A percentile compares a stretch with the other conserved stretches of the same genome.
Conservation (phyloP, 2,329 filamentous ascomycete genomes). For the Colletotrichum higginsianum region DNA sequence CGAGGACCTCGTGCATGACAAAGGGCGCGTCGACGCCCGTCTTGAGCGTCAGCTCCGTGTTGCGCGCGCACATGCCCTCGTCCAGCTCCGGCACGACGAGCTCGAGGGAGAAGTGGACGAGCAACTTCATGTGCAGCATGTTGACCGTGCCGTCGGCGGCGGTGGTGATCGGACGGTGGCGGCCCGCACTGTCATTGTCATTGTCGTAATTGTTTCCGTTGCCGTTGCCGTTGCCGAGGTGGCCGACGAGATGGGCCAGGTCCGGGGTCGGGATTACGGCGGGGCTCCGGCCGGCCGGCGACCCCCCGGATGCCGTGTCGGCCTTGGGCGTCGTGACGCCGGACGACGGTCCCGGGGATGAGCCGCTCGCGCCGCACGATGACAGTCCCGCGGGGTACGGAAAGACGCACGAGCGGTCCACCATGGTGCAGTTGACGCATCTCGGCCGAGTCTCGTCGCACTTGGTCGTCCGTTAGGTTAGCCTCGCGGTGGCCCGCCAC, state of each 20-base stretch:
- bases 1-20: conserved; percentile 54
- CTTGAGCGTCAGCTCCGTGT: conserved; percentile 46
- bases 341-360: neutral
- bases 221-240: conserved; percentile 18
- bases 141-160: neutral
- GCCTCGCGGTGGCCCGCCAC: too few relatives aligned
- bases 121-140: conserved; percentile 7
- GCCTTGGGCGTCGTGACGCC: neutral
- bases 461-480: conserved; percentile 29
- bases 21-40: conserved; percentile 50
- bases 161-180: too few relatives aligned
- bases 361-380: too few relatives aligned
- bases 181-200: too few relatives aligned
- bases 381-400: conserved; percentile 4
- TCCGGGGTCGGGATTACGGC: conserved; percentile 11
- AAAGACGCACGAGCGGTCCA: conserved; percentile 48
- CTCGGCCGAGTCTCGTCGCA: conserved; percentile 50
- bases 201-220: too few relatives aligned
- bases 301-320: conserved; percentile 9
- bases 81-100: conserved; percentile 40
- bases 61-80: conserved; percentile 42
- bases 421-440: conserved; percentile 49
- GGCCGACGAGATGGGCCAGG: conserved; percentile 12
- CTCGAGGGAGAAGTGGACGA: conserved; percentile 1
- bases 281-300: neutral